Evolutionary conservation across 208 protist genomes (phyloP), one percentile per base, ranked within the genome.

Genomic region (Trypanosoma avium): DNA sequence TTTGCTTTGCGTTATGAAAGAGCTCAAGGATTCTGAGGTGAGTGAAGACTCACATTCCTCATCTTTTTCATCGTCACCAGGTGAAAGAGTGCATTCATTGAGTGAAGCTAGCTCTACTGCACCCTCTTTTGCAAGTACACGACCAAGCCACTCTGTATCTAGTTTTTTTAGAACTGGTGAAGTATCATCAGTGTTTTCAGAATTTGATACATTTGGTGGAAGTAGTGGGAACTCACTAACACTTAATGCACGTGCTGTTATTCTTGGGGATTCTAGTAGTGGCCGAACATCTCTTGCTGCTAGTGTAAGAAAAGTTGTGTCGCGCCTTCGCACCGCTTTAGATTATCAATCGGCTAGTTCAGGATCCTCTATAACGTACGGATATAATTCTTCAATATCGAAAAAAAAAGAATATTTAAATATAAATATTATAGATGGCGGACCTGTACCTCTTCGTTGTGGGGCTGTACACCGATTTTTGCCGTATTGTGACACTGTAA

Each of bases 251-350:
- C 52, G 59, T 21, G 64, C 68, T 12, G 40, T 21, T 8, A 26
- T 75, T 9, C 52, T 61, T 15, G 69, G 69, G 22, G 61, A 75
- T 24, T 24, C 42, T 26, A 24, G 58, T 12, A 75, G 69, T 52
- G 69, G 69, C 10, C 69, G 60, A 17, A 68, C 55, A 40, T 42
- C 69, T 0, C 32, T 75, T 33, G 69, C 69, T 22, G 4, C 53
- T 22, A 45, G 54, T 30, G 67, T 42, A 10, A 59, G 56, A 33
- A 60, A 43, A 26, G 61, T 45, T 24, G 67, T 35, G 43, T 53
- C 21, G 15, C 56, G 22, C 9, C 42, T 36, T n/a, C 59, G 58
- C 13, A 58, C 38, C 22, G 40, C 45, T 21, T 52, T 17, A 50
- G 67, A 43, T 36, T 56, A 46, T 30, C 50, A 46, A 40, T 60